phyloP scores from a whole-genome alignment of 306 rosid species.

The Vigna angularis region DNA sequence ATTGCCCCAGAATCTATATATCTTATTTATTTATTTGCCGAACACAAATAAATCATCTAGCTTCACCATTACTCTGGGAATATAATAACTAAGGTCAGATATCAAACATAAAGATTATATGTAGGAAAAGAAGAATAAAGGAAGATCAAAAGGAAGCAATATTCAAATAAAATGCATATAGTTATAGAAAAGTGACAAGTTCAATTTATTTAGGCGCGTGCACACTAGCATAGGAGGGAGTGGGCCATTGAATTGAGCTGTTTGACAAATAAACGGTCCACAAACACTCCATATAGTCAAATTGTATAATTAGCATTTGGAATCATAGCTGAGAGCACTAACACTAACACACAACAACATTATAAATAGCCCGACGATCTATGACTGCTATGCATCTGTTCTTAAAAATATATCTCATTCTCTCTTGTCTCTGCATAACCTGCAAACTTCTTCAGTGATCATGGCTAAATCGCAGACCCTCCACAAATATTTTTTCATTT shows the following conservation, averaged over 20 bases:
- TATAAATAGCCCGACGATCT: slow-evolving; percentile 41
- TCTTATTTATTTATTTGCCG: no score
- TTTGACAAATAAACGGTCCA: slow-evolving; percentile 28
- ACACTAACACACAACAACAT: not conserved
- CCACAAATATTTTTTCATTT: not conserved
- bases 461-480: slow-evolving; percentile 39
- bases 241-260: not conserved
- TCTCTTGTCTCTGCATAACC: not conserved
- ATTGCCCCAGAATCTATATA: no score
- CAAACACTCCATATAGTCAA: slow-evolving; percentile 39
- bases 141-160: not conserved
- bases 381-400: not conserved
- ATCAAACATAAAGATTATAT: no score
- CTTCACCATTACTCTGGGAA: no score
- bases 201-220: not conserved
- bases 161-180: not conserved
- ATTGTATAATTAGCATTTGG: slow-evolving; percentile 19
- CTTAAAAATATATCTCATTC: not conserved
- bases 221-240: not conserved
- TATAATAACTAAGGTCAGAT: no score
- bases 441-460: not conserved
- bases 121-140: not conserved
- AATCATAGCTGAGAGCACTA: slow-evolving; percentile 3
- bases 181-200: not conserved
- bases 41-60: no score